These are phyloP conservation scores for Tillandsia fasciculata DNA, from an alignment of 176 grass and related monocot species.

Conservation along the genomic window DNA sequence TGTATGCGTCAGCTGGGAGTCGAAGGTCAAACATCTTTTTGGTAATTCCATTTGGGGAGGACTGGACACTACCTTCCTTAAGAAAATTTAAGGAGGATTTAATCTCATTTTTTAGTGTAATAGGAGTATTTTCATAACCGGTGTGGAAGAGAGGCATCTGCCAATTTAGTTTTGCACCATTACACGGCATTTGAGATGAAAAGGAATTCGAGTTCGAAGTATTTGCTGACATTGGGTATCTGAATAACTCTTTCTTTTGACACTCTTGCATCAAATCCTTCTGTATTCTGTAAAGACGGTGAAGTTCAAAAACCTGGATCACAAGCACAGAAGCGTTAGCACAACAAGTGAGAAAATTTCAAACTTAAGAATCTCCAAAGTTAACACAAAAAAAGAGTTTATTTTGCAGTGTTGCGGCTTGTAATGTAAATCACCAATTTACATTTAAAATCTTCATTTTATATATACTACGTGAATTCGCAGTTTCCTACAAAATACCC, in stretches of 20 bases:
- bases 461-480: too few species aligned
- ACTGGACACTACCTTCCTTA: slow-evolving; percentile 63
- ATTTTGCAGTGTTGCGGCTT: too few species aligned
- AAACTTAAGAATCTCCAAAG: not conserved
- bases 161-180: slow-evolving; percentile 17
- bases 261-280: slow-evolving; percentile 56
- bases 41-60: slow-evolving; percentile 53
- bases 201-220: slow-evolving; percentile 27
- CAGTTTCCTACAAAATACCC: too few species aligned
- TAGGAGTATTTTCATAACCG: slow-evolving; percentile 18
- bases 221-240: slow-evolving; percentile 23
- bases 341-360: slow-evolving; percentile 2
- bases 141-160: slow-evolving; percentile 17
- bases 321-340: slow-evolving; percentile 24
- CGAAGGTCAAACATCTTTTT: slow-evolving; percentile 47
- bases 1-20: slow-evolving; percentile 45
- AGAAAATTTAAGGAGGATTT: slow-evolving; percentile 46
- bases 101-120: slow-evolving; percentile 26
- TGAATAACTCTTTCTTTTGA: slow-evolving; percentile 21
- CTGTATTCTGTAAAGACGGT: slow-evolving; percentile 69
- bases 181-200: slow-evolving; percentile 29
- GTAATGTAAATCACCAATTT: too few species aligned
- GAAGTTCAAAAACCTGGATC: slow-evolving; percentile 67
- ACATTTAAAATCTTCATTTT: too few species aligned
- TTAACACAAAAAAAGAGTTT: not conserved